phyloP scores from a whole-genome alignment of 2,329 filamentous ascomycete genomes.

The Malbranchea cinnamomea region DNA sequence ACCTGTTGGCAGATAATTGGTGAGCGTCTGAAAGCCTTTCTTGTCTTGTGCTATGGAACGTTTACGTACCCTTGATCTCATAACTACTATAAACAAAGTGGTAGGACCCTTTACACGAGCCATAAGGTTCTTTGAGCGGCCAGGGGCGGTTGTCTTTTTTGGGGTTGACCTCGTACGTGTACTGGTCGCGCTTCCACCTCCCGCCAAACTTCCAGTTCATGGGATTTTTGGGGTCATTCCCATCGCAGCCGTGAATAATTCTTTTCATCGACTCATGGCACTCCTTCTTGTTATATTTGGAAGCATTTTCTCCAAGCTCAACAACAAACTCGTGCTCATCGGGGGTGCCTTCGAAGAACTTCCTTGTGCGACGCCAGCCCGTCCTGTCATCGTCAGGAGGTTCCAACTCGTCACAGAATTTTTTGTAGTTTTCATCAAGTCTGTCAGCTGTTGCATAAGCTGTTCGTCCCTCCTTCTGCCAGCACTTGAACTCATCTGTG shows the following conservation, averaged over 20 bases:
- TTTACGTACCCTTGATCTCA: constrained; percentile 10
- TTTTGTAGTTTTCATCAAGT: constrained; percentile 15
- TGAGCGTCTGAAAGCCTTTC: background rate
- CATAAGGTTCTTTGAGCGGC: constrained; percentile 12
- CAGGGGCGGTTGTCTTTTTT: constrained; percentile 13
- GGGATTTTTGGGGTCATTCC: constrained; percentile 14
- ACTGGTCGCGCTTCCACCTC: constrained; percentile 12
- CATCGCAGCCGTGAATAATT: constrained; percentile 19
- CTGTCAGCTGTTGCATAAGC: constrained; percentile 12
- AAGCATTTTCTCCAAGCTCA: constrained; percentile 6
- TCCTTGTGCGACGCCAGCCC: constrained; percentile 12
- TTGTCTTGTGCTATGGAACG: background rate
- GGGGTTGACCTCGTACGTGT: constrained; percentile 14
- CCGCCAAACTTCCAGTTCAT: constrained; percentile 21
- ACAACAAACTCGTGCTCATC: constrained; percentile 15
- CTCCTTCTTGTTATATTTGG: constrained; percentile 7
- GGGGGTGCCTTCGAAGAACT: constrained; percentile 16
- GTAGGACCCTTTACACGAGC: constrained; percentile 13
- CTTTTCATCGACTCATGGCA: constrained; percentile 9
- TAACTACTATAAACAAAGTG: constrained; percentile 11
- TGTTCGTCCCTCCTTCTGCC: constrained; percentile 12
- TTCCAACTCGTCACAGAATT: constrained; percentile 16
- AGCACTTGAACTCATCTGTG: constrained; percentile 16
- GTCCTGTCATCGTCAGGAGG: constrained; percentile 7
- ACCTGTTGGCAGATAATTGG: constrained; percentile 5